Evolutionary conservation across 805 yeast genomes (phyloP).

Genomic region (Schizosaccharomyces lindneri): DNA sequence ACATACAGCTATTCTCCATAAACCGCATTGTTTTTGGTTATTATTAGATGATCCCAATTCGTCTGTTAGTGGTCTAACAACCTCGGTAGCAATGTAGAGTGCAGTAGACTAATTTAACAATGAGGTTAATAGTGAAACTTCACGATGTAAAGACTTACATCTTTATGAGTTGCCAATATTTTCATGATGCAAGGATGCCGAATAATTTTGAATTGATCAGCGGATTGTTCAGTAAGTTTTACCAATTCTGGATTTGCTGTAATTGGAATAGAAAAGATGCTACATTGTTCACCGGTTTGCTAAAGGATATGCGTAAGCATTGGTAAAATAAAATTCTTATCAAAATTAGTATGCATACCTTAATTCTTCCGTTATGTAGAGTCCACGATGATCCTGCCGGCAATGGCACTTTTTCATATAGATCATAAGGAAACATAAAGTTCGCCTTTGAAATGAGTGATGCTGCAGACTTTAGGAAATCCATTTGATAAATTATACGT

Average conservation of each 20-base stretch:
- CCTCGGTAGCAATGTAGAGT: neutral
- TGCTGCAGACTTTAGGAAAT: neutral
- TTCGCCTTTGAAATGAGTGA: neutral
- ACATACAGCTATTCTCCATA: neutral
- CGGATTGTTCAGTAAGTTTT: neutral
- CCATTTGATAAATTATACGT: neutral
- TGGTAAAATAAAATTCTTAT: neutral
- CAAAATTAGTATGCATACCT: neutral
- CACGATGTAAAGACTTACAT: neutral
- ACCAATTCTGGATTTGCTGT: neutral
- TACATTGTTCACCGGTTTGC: neutral
- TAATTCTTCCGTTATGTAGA: neutral
- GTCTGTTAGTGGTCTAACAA: neutral
- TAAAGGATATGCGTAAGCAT: neutral
- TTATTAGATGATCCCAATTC: neutral
- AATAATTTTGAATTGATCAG: neutral
- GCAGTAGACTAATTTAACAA: neutral
- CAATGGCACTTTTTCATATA: neutral
- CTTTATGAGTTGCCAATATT: neutral
- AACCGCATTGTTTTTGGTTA: neutral
- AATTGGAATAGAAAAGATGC: neutral
- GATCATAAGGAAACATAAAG: neutral
- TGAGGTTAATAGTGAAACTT: neutral
- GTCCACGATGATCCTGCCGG: neutral
- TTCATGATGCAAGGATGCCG: neutral